Percentiles rank a stretch among this genome's conserved stretches.
phyloP scores from a whole-genome alignment of 768 basidiomycete species.

The Suillus decipiens region DNA sequence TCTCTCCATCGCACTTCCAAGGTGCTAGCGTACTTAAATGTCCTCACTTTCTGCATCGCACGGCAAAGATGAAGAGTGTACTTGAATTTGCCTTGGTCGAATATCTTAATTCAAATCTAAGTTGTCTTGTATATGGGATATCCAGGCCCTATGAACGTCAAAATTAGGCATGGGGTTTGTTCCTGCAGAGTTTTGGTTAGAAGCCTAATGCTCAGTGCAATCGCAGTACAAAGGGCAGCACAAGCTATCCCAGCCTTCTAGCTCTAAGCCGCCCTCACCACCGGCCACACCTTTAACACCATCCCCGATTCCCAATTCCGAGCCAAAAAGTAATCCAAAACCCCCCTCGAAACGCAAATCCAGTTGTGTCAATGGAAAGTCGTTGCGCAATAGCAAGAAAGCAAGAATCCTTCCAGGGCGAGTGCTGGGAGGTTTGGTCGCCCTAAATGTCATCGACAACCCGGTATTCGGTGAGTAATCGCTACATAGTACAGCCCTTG shows the following conservation, averaged over 20 bases:
- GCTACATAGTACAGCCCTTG: neutral
- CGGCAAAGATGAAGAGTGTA: too few species aligned
- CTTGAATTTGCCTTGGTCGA: too few species aligned
- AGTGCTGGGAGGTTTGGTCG: conserved; percentile 63
- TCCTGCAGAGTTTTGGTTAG: too few species aligned
- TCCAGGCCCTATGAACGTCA: too few species aligned
- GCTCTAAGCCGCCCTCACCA: neutral
- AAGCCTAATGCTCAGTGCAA: conserved; percentile 3
- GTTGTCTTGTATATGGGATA: too few species aligned
- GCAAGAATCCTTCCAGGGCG: neutral
- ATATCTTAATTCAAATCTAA: too few species aligned
- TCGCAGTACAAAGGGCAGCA: conserved; percentile 1
- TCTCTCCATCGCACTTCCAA: too few species aligned
- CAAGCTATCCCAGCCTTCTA: neutral
- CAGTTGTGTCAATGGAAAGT: neutral
- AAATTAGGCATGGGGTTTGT: too few species aligned
- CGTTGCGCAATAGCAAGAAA: neutral
- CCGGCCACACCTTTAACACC: neutral
- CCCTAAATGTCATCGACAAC: conserved; percentile 67
- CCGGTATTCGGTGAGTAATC: conserved; percentile 65
- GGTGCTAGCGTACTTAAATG: too few species aligned
- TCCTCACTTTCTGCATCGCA: too few species aligned
- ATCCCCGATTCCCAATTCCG: neutral
- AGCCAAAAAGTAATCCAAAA: neutral
- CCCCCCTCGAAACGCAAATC: conserved; percentile 4